Evolutionary conservation across 805 yeast genomes (phyloP), one percentile per base, ranked within the genome.

Genomic region (Wickerhamiella occidentalis): DNA sequence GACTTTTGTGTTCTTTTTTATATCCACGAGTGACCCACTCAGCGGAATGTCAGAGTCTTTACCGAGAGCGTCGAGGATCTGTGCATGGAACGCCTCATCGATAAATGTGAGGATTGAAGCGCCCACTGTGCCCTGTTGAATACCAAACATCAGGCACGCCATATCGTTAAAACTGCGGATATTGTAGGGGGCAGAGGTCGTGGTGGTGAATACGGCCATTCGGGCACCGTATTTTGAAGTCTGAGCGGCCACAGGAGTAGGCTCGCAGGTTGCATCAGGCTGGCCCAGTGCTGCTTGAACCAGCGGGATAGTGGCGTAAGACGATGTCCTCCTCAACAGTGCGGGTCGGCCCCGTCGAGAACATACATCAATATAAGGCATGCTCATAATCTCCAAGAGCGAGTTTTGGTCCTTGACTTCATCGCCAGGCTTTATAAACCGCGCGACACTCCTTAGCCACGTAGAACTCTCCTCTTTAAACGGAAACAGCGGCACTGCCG

Each of bases 121-220:
- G 15, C 80, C 71, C 33, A 74, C 73, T 30, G 86, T 68, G 33
- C 69, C 71, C 58, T 79, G 77, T 42, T 85, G 78, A 3, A 84
- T 77, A 15, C 96, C 96, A 65, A 88, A 84, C 68, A 85, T 78
- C 52, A 86, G 70, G 60, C 94, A 84, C 0, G 95, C 94, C 55
- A 87, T 69, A 64, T 88, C 96, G 61, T 90, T 88, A 13, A 94
- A 86, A 6, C 94, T 88, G 58, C 77, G 77, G 45, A 88, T 74
- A 23, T 70, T 67, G 88, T 92, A 88, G 0, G 96, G 96, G 44
- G 75, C 73, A 12, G 74, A 77, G 21, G 75, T 68, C 2, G 78
- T 78, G 45, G 94, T 84, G 0, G 95, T 85, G 62, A 88, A 80
- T 11, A 87, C 80, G 0, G 95, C 92, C 59, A 85, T 92, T 1